These are phyloP conservation scores for Papilionanthe hybrid DNA, from an alignment of 116 monocot genomes.

Conservation along the genomic window DNA sequence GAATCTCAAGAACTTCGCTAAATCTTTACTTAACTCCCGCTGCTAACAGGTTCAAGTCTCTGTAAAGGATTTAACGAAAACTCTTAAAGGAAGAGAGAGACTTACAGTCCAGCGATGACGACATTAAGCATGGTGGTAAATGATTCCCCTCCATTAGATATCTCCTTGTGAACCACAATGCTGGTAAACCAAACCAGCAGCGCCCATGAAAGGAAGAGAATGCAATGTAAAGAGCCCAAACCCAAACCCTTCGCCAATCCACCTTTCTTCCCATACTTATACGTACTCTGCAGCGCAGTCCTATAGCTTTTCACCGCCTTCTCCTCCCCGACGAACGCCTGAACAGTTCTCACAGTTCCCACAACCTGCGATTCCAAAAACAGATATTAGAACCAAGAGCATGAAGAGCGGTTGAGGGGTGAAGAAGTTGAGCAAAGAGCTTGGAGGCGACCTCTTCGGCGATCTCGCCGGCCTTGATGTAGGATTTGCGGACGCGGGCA, in stretches of 20 bases:
- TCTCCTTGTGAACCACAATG: constrained; percentile 52
- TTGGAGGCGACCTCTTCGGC: constrained; percentile 51
- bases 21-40: not conserved
- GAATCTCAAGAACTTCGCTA: not conserved
- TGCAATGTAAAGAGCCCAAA: constrained; percentile 62
- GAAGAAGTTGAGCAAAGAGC: not conserved
- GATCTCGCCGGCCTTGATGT: constrained; percentile 77
- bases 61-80: not conserved
- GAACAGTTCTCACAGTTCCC: constrained; percentile 70
- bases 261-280: constrained; percentile 63
- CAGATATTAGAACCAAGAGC: not conserved
- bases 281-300: constrained; percentile 40
- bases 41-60: not conserved
- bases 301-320: constrained; percentile 52
- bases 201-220: constrained; percentile 68
- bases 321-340: constrained; percentile 74
- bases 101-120: constrained; percentile 72
- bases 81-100: not conserved
- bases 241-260: constrained; percentile 68
- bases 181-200: constrained; percentile 69
- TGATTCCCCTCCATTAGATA: constrained; percentile 67
- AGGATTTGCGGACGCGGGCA: constrained; percentile 75
- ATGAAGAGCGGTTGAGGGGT: not conserved
- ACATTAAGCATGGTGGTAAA: constrained; percentile 87
- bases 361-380: constrained; percentile 33